These are phyloP conservation scores for Pleurotus djamor DNA, from an alignment of 768 basidiomycete genomes.

Conservation along the genomic window DNA sequence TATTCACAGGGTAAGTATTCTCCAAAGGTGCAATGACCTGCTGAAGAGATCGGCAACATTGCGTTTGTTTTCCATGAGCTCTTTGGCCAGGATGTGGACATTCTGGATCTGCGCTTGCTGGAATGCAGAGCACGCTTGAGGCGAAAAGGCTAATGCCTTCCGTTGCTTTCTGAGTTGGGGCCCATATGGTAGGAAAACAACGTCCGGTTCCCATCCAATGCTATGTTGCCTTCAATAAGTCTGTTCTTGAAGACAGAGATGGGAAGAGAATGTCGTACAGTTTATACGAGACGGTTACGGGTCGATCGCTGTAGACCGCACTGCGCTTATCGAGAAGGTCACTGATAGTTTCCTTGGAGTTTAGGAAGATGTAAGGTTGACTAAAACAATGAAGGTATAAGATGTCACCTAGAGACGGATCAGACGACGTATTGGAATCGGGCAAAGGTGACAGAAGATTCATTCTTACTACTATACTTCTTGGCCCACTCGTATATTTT, in stretches of 20 bases:
- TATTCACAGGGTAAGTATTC: not conserved
- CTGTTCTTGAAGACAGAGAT: not conserved
- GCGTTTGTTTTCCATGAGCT: slow-evolving; percentile 21
- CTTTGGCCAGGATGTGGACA: slow-evolving; percentile 25
- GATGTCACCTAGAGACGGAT: slow-evolving; percentile 11
- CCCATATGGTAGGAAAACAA: slow-evolving; percentile 18
- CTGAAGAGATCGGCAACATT: slow-evolving; percentile 6
- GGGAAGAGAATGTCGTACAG: slow-evolving; percentile 10
- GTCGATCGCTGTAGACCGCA: slow-evolving; percentile 30
- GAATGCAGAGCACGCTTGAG: slow-evolving; percentile 18
- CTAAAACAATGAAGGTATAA: slow-evolving; percentile 18
- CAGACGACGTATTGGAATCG: not conserved
- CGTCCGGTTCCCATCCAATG: slow-evolving; percentile 13
- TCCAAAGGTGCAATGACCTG: not conserved
- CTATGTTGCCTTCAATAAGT: slow-evolving; percentile 2
- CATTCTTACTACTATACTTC: slow-evolving; percentile 6
- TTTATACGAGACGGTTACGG: slow-evolving; percentile 14
- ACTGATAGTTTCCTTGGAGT: slow-evolving; percentile 27
- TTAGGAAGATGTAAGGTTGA: slow-evolving; percentile 22
- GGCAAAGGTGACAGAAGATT: not conserved
- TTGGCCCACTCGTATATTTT: slow-evolving; percentile 10
- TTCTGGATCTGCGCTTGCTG: slow-evolving; percentile 22
- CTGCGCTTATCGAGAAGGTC: slow-evolving; percentile 41
- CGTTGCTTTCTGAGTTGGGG: slow-evolving; percentile 17
- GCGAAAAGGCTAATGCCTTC: slow-evolving; percentile 17